Evolutionary conservation across 2,329 filamentous ascomycete genomes (phyloP), one percentile per base, ranked within the genome.

Genomic region (Arthroderma uncinatum): DNA sequence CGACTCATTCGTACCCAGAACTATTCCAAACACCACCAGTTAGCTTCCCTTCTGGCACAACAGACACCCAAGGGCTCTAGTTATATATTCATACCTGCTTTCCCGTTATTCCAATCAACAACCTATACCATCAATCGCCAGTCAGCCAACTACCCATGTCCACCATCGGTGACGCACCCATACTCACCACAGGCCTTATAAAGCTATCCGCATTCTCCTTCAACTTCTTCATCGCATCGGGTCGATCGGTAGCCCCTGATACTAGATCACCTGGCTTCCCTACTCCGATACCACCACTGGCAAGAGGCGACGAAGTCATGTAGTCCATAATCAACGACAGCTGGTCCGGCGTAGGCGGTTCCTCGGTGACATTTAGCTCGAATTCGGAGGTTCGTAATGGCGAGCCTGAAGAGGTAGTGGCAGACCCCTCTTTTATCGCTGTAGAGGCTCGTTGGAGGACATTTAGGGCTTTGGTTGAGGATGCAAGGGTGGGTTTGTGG

Each of bases 81-180:
- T n/a, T 14, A 23, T 57, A 16, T 21, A 30, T 56, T 68, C 74
- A 57, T 71, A 74, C 87, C 77, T 50, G 85, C 92, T 70, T 83
- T 87, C 62, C 91, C 93, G 70, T 92, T 91, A 69, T 86, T 89
- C 93, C 93, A 97, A 70, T 97, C 92, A 55, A 97, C 92, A 58
- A 86, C 72, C 73, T 71, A 39, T 47, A 25, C 6, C 39, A 37
- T 50, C 56, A 37, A 47, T 14, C 40, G 55, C 25, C 56, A 56
- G 30, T 37, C 47, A 59, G 54, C 37, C 57, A 12, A 50, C 36
- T 33, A 30, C 12, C 8, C 14, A 30, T 4, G 37, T 33, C 40
- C 25, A 44, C 42, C 37, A 39, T 8, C 21, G 19, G 16, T 57
- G 14, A 40, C 12, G 34, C 21, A 55, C 16, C n/a, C 57, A 55